phyloP scores from a whole-genome alignment of 306 rosid species.

The Casuarina equisetifolia region DNA sequence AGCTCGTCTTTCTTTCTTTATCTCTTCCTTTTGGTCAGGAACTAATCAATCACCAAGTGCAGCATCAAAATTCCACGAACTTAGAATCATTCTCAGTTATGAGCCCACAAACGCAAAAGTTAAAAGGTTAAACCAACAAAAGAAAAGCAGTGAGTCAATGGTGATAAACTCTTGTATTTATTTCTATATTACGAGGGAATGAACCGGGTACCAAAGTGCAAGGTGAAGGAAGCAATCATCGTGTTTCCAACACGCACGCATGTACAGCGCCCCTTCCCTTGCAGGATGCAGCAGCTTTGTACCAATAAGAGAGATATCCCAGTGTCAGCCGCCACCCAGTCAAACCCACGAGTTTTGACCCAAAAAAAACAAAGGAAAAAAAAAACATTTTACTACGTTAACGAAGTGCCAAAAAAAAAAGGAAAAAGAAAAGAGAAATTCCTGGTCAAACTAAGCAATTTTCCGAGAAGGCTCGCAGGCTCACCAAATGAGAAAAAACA shows the following conservation, averaged over 20 bases:
- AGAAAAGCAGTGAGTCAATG: too few relatives aligned
- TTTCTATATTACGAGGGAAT: too few relatives aligned
- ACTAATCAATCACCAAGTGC: too few relatives aligned
- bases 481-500: slow-evolving; percentile 11
- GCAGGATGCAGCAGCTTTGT: background rate
- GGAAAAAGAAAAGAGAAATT: slow-evolving; percentile 17
- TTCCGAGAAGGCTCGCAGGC: slow-evolving; percentile 46
- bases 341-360: slow-evolving; percentile 78
- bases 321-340: slow-evolving; percentile 66
- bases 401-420: slow-evolving; percentile 14
- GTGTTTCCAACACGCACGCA: background rate
- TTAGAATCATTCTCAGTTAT: too few relatives aligned
- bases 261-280: background rate
- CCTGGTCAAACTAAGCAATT: slow-evolving; percentile 50
- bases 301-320: slow-evolving; percentile 3
- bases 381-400: background rate
- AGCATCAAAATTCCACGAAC: too few relatives aligned
- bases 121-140: too few relatives aligned
- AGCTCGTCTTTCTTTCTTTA: too few relatives aligned
- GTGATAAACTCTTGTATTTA: too few relatives aligned
- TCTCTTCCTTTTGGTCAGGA: too few relatives aligned
- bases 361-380: background rate
- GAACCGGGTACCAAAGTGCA: too few relatives aligned
- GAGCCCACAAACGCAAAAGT: too few relatives aligned
- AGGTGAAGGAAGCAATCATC: background rate